Base-by-base conservation (phyloP, 169 alveolate species). In the Perkinsus marinus region DNA sequence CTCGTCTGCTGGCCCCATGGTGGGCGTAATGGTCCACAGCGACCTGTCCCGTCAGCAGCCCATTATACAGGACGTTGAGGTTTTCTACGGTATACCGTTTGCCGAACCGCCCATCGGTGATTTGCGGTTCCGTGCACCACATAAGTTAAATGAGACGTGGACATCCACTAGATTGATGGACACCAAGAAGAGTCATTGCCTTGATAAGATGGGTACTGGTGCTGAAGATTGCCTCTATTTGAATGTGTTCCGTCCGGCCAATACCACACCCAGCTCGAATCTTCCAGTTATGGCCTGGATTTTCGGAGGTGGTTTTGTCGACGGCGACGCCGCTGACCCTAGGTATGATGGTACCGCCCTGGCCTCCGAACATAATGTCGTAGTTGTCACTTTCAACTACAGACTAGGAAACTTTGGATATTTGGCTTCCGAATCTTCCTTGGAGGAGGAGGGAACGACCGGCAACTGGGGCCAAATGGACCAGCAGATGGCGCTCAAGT, bases 401-500 rank as follows among this genome's bases (percentile, higher is more conserved):
- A 93, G 96, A 91, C 39, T 93, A 30, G 95, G 95, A 0, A 90
- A 93, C 2, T 91, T 93, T 30, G 96, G 96, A 0, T 95, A 57
- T 30, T 57, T 57, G 3, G 79, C 79, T 13, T 57, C 79, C 7
- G 79, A 16, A 0, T 57, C 79, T 26, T 57, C 79, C 26, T 19
- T 57, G 79, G 79, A 26, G 79, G 79, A 57, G 79, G 79, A 57
- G 22, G 79, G 79, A 7, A 57, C 79, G 26, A 57, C 92, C 39
- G 91, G 93, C 2, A 93, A 93, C 92, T 93, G 93, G 94, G 95
- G 95, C 26, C 93, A 93, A 68, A 92, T 95, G 91, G 96, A 95
- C 68, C 95, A 93, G 90, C 93, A 94, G 30, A 69, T 93, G 39
- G 95, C 95, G 9, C 89, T 95, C 36, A 89, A 95, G 92, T 95